Evolutionary conservation across 2,329 filamentous ascomycete genomes (phyloP).

Genomic region (Alternaria sp.): DNA sequence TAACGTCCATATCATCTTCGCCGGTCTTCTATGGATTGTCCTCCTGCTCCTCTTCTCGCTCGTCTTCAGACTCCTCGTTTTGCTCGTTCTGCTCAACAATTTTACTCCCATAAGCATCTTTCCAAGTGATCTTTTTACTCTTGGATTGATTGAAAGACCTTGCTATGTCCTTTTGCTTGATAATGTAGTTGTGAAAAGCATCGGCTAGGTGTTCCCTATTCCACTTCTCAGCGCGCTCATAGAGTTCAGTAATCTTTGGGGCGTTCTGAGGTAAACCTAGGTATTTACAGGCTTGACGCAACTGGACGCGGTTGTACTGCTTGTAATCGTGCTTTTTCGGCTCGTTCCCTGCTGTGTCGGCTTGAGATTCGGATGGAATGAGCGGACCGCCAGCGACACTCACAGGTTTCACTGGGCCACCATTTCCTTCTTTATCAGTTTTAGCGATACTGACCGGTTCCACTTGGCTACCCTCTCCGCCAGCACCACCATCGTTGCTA

Average conservation of each 20-base stretch:
- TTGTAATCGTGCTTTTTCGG: neutral
- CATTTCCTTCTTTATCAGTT: neutral
- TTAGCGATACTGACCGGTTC: neutral
- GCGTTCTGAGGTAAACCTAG: neutral
- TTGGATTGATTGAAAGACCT: neutral
- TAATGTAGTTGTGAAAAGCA: neutral
- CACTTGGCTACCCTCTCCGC: neutral
- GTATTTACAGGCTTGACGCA: neutral
- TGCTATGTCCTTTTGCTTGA: neutral
- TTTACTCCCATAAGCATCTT: neutral
- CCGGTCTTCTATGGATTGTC: neutral
- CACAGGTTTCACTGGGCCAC: neutral
- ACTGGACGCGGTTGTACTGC: neutral
- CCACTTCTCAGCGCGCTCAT: neutral
- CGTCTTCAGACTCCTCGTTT: neutral
- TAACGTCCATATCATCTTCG: neutral
- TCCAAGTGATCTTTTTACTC: too few relatives aligned
- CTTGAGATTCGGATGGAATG: neutral
- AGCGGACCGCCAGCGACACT: neutral
- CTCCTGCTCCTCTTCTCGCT: neutral
- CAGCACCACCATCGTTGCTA: neutral
- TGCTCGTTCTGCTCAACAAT: neutral
- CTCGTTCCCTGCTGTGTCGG: too few relatives aligned
- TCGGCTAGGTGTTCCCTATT: neutral
- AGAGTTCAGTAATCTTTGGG: neutral